Conservation (phyloP, 78 protist genomes). For the Dictyostelium intermedium region DNA sequence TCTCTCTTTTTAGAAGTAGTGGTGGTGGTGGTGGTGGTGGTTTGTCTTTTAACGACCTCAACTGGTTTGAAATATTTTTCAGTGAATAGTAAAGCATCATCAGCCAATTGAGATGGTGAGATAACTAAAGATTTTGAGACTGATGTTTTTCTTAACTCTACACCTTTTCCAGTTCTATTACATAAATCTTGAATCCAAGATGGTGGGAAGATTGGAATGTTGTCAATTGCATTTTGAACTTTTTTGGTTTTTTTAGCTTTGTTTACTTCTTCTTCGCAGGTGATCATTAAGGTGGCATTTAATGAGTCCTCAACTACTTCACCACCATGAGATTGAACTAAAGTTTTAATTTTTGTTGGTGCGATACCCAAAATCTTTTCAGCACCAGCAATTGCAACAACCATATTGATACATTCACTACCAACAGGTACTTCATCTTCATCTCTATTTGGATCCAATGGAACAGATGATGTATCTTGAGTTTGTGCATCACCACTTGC, state of each 20-base stretch:
- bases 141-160: slow-evolving; percentile 13
- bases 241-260: slow-evolving; percentile 25
- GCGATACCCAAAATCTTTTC: slow-evolving; percentile 23
- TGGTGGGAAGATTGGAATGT: slow-evolving; percentile 31
- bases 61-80: neutral
- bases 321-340: slow-evolving; percentile 72
- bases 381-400: slow-evolving; percentile 56
- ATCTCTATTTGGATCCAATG: slow-evolving; percentile 8
- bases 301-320: slow-evolving; percentile 7
- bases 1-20: slow-evolving; percentile 26
- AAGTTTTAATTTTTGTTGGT: slow-evolving; percentile 2
- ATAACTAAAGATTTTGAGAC: slow-evolving; percentile 14
- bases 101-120: slow-evolving; percentile 22
- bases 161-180: slow-evolving; percentile 52
- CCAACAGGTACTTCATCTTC: slow-evolving; percentile 74
- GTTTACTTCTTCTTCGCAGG: slow-evolving; percentile 31
- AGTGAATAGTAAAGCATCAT: neutral
- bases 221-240: slow-evolving; percentile 54
- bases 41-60: neutral
- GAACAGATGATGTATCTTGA: neutral
- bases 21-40: slow-evolving; percentile 13
- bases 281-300: slow-evolving; percentile 43
- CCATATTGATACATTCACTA: slow-evolving; percentile 50
- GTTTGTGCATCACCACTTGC: neutral
- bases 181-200: slow-evolving; percentile 31